A percentile compares a stretch with the other conserved stretches of the same genome.
Conservation (phyloP, 2,329 filamentous ascomycete species). For the Trichoderma arundinaceum region DNA sequence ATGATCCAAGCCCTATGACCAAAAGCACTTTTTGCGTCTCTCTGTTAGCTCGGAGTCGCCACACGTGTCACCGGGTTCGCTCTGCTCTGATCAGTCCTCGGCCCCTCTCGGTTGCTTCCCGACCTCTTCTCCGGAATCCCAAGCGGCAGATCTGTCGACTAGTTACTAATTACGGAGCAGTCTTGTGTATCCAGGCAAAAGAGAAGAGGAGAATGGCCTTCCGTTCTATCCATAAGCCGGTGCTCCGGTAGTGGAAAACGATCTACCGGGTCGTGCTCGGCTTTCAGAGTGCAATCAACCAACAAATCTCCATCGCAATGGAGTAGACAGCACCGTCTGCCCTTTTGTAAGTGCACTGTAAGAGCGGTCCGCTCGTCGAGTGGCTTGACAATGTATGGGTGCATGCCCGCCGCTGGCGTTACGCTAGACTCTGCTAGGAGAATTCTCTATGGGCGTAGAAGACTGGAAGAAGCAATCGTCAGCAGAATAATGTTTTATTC, state of each 20-base stretch:
- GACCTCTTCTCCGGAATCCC: background rate
- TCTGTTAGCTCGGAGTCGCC: background rate
- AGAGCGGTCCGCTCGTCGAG: background rate
- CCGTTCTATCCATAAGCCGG: slow-evolving; percentile 14
- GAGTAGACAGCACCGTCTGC: background rate
- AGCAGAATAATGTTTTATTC: background rate
- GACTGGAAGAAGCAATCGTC: background rate
- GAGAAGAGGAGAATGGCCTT: background rate
- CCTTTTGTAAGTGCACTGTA: background rate
- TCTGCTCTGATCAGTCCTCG: background rate
- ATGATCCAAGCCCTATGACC: too few species aligned
- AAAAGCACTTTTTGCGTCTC: background rate
- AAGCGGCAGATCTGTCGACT: slow-evolving; percentile 6
- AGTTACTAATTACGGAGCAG: background rate
- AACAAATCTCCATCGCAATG: background rate
- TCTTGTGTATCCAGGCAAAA: background rate
- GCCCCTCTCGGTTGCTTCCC: slow-evolving; percentile 6
- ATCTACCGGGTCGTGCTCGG: slow-evolving; percentile 19
- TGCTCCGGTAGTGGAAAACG: slow-evolving; percentile 9
- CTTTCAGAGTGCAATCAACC: background rate
- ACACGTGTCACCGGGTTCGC: slow-evolving; percentile 1
- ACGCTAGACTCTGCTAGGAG: slow-evolving; percentile 2
- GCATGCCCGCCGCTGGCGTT: background rate
- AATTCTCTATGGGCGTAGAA: background rate
- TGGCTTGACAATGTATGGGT: slow-evolving; percentile 12